These are phyloP conservation scores for Trypanosoma rangeli DNA, from an alignment of 208 protist genomes.

Conservation along the genomic window DNA sequence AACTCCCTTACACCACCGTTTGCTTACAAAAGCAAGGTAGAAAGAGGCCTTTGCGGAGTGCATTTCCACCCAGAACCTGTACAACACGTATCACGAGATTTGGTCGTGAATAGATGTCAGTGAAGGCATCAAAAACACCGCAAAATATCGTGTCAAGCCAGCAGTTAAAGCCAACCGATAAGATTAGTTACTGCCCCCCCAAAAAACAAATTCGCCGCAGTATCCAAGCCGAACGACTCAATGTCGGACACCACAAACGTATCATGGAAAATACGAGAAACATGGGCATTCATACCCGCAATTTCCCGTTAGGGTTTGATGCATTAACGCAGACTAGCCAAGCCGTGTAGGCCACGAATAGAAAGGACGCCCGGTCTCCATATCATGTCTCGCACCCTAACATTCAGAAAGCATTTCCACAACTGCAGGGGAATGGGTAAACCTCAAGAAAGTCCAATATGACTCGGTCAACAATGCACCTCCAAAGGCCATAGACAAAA, in stretches of 20 bases:
- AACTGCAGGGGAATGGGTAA: constrained; percentile 50
- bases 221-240: not conserved
- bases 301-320: not conserved
- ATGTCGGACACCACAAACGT: not conserved
- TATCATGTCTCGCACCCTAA: constrained; percentile 27
- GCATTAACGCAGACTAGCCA: constrained; percentile 29
- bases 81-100: constrained; percentile 60
- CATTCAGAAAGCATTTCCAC: constrained; percentile 31
- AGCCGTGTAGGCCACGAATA: constrained; percentile 35
- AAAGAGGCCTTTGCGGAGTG: constrained; percentile 41
- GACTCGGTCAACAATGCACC: constrained; percentile 39
- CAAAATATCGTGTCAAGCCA: constrained; percentile 52
- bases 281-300: not conserved
- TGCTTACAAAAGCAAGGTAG: constrained; percentile 42
- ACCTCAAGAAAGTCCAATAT: constrained; percentile 33
- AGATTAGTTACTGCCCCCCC: constrained; percentile 30
- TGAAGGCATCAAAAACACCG: constrained; percentile 50
- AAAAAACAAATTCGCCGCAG: not conserved
- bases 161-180: constrained; percentile 54
- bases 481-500: constrained; percentile 36
- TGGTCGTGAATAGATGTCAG: constrained; percentile 53
- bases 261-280: not conserved
- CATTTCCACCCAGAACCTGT: constrained; percentile 73
- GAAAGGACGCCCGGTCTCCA: constrained; percentile 38
- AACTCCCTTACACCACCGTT: constrained; percentile 40